phyloP scores from a whole-genome alignment of 2,329 filamentous ascomycete genomes.

The Apiospora pterosperma region DNA sequence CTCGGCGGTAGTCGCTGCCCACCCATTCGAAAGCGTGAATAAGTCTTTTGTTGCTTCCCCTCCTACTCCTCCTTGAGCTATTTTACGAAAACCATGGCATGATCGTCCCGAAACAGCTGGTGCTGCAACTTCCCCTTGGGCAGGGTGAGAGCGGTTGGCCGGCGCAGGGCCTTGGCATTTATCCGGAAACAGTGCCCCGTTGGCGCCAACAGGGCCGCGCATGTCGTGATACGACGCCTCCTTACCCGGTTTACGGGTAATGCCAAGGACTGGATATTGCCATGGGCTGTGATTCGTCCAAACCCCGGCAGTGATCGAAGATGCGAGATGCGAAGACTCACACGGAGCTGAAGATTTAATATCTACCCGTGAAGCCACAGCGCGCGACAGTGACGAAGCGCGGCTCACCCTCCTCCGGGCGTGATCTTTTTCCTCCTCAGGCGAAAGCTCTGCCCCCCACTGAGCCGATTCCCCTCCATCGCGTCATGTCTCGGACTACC shows the following conservation, averaged over 20 bases:
- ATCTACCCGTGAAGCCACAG: background rate
- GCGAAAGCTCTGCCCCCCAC: background rate
- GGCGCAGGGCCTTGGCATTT: background rate
- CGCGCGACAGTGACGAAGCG: background rate
- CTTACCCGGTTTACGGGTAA: background rate
- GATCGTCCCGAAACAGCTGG: background rate
- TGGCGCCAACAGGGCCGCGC: background rate
- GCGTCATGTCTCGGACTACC: background rate
- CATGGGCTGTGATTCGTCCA: background rate
- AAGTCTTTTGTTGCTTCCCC: background rate
- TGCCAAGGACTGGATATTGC: background rate
- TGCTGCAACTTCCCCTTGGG: background rate
- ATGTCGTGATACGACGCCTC: background rate
- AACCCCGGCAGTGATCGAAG: background rate
- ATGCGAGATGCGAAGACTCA: background rate
- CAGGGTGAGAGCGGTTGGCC: background rate
- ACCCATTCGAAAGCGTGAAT: background rate
- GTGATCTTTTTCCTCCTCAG: background rate
- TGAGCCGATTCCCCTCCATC: background rate
- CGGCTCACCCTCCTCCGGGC: background rate
- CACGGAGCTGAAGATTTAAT: background rate
- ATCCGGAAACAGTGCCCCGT: no score
- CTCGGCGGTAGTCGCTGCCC: background rate
- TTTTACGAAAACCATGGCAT: background rate
- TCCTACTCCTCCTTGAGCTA: background rate